Percentiles rank a stretch among this genome's conserved stretches.
phyloP scores from a whole-genome alignment of 768 basidiomycete genomes.

The Lentinula aciculospora region DNA sequence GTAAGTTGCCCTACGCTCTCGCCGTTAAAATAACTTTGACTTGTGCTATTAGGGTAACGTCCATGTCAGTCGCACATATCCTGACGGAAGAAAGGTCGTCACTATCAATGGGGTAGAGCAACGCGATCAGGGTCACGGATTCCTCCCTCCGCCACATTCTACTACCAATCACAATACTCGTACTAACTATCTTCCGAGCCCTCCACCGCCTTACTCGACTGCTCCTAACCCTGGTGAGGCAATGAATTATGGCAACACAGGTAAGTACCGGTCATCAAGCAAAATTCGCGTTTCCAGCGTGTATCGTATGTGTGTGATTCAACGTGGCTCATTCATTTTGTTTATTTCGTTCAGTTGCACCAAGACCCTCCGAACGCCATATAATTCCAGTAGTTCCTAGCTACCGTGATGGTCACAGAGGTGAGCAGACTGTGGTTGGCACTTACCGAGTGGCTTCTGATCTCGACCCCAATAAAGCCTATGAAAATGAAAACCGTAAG shows the following conservation, averaged over 20 bases:
- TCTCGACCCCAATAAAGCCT: neutral
- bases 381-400: neutral
- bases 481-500: neutral
- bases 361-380: neutral
- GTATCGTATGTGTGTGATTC: too few species aligned
- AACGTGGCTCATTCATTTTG: neutral
- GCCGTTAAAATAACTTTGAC: neutral
- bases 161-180: neutral
- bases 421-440: neutral
- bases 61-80: conserved; percentile 57
- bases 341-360: too few species aligned
- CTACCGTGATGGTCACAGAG: neutral
- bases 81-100: conserved; percentile 61
- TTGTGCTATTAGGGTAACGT: conserved; percentile 58
- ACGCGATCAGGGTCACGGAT: conserved; percentile 22
- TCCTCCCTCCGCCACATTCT: conserved; percentile 10
- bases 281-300: neutral
- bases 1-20: conserved; percentile 31
- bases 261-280: neutral
- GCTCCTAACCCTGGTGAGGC: neutral
- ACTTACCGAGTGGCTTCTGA: too few species aligned
- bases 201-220: neutral
- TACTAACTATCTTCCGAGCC: neutral
- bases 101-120: conserved; percentile 67
- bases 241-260: neutral